Evolutionary conservation across 768 basidiomycete species (phyloP), one percentile per base, ranked within the genome.

Genomic region (Leccinum subtestaceum): DNA sequence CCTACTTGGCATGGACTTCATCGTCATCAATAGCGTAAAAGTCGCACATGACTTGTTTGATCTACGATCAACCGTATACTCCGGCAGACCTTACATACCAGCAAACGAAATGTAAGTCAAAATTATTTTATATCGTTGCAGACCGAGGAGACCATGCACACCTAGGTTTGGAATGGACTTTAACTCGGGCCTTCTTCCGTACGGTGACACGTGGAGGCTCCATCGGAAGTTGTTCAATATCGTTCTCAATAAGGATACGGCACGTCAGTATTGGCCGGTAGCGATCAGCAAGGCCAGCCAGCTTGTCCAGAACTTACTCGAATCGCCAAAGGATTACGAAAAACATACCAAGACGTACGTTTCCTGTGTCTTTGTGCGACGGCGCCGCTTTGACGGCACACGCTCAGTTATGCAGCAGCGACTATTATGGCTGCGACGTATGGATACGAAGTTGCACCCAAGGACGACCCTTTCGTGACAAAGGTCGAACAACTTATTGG

Each of bases 101-200:
- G 61, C 58, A 2, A 70, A 59, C 50, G 46, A 70, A 55, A 8
- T 56, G 71, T 72, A 23, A 4, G 68, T 49, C 27, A 5, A 19
- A 21, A n/a, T 31, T 11, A 0, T 38, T 31, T 31, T 63, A 15
- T 9, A 15, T 31, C 4, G 2, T 29, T 32, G 36, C 21, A 21
- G 43, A 27, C 52, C 9, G 13, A 45, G n/a, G 43, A 6, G 27
- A 25, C 5, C 27, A 25, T 4, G 31, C 8, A 0, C 19, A 17
- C 38, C 13, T 51, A 73, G 71, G 34, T 68, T 73, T 53, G 72
- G 72, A 11, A 59, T 72, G 58, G 63, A 72, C 47, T 75, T 75
- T 29, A 64, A 58, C 52, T 69, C 67, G 27, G 65, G 56, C 1
- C 53, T 72, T 43, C 57, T 76, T 36, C 65, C 62, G 9, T 74